Conservation (phyloP, 2,329 filamentous ascomycete genomes). For the Claviceps sp. region DNA sequence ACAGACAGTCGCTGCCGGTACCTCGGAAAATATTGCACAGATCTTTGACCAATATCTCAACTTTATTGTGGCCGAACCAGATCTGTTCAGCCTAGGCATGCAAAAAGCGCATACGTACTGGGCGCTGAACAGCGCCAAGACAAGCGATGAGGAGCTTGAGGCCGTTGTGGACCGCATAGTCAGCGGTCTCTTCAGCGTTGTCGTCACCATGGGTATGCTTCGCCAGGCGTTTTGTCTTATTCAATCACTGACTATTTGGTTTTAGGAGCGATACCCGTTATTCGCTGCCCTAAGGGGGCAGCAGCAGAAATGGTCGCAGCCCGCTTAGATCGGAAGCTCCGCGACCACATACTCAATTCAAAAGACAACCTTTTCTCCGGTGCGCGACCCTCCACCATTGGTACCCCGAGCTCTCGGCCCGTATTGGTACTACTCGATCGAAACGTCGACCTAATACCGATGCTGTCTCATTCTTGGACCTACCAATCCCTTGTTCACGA, state of each 20-base stretch:
- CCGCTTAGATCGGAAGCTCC: slow-evolving; percentile 86
- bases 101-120: slow-evolving; percentile 84
- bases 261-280: slow-evolving; percentile 79
- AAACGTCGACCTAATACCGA: slow-evolving; percentile 89
- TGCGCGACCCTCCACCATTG: slow-evolving; percentile 43
- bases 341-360: slow-evolving; percentile 92
- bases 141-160: slow-evolving; percentile 81
- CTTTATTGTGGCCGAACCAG: slow-evolving; percentile 90
- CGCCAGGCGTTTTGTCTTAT: not conserved
- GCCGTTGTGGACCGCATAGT: slow-evolving; percentile 81
- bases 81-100: slow-evolving; percentile 88
- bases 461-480: slow-evolving; percentile 86
- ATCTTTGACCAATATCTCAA: slow-evolving; percentile 96
- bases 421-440: slow-evolving; percentile 89
- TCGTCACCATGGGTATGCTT: slow-evolving; percentile 82
- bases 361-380: slow-evolving; percentile 91
- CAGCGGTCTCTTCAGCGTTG: slow-evolving; percentile 90
- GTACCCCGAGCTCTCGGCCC: slow-evolving; percentile 62
- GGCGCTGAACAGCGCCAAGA: slow-evolving; percentile 88
- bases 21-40: slow-evolving; percentile 80
- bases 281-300: slow-evolving; percentile 82
- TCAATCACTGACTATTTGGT: not conserved
- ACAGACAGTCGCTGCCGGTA: slow-evolving; percentile 71
- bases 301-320: slow-evolving; percentile 89
- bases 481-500: slow-evolving; percentile 74